Conservation (phyloP, 106 monocot species). For the Dactylorhiza incarnata region DNA sequence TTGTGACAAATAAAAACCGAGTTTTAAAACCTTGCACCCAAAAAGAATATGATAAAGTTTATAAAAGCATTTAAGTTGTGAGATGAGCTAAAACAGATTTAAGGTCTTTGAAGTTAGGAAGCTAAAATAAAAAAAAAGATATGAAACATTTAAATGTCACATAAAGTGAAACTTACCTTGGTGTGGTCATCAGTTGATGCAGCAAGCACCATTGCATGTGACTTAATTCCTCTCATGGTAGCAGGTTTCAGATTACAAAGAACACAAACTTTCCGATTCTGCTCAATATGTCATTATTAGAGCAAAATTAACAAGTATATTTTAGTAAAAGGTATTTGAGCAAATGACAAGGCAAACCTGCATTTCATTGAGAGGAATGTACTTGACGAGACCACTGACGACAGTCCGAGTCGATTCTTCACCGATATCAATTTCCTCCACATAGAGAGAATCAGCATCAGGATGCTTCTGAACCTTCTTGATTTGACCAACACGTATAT, state of each 20-base stretch:
- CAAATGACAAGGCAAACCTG: slow-evolving; percentile 37
- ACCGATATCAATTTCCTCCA: slow-evolving; percentile 97
- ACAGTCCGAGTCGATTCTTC: slow-evolving; percentile 76
- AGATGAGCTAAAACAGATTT: background rate
- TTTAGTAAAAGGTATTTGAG: background rate
- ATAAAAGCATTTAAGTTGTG: background rate
- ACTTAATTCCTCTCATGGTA: slow-evolving; percentile 92
- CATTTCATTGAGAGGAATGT: slow-evolving; percentile 92
- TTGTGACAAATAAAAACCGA: no score
- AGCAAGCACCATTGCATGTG: slow-evolving; percentile 96
- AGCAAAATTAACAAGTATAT: background rate
- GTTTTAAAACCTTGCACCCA: no score
- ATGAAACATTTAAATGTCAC: background rate
- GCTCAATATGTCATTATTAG: slow-evolving; percentile 7
- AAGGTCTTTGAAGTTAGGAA: background rate
- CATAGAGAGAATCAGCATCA: slow-evolving; percentile 92
- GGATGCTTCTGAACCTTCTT: slow-evolving; percentile 86
- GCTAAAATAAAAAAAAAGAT: background rate
- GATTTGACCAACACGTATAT: slow-evolving; percentile 83
- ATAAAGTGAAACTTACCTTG: slow-evolving; percentile 40
- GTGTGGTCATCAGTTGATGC: slow-evolving; percentile 71
- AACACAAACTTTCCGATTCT: slow-evolving; percentile 94
- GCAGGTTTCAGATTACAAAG: slow-evolving; percentile 96
- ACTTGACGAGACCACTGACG: slow-evolving; percentile 92
- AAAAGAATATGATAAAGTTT: no score